Base-by-base conservation (phyloP, 768 basidiomycete genomes). In the Galerina sulciceps region DNA sequence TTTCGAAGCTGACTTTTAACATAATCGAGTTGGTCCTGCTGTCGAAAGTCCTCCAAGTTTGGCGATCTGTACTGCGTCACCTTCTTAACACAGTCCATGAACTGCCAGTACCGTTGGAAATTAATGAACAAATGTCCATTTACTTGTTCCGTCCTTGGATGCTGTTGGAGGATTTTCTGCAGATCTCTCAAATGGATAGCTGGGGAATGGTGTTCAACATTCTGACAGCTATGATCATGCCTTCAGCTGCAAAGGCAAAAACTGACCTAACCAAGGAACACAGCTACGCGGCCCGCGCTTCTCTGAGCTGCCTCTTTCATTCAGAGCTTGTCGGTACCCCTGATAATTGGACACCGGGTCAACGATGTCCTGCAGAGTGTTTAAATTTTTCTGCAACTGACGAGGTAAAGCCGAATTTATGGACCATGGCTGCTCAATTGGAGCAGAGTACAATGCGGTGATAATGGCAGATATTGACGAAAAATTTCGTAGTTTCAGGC, bases 231-330 rank as follows among this genome's bases (percentile, higher is more conserved):
- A 31, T 8, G 4, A 8, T 8, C 26, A 31, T 8, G 4, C 26
- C 26, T 31, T 8, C 4, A 31, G 26, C 26, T 8, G 8, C 6
- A 6, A 26, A 26, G 44, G 41, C 15, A 36, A 40, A 55, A 10
- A 55, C 66, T 62, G 44, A 74, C 78, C 73, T 57, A 81, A 67
- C 79, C 78, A 81, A 3, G 80, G 79, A 35, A 80, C 66, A 55
- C 74, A 75, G 1, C 47, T 57, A 52, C 68, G n/a, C n/a, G n/a
- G n/a, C n/a, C n/a, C n/a, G n/a, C n/a, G 62, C 13, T 53, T 59
- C 31, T 67, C 58, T 8, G 67, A 48, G 31, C 67, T 68, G 1
- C 51, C 48, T 4, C 63, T 54, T 31, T 70, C 63, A 41, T 68
- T 60, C 34, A 81, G 62, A 9, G 70, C 71, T 37, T 70, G 62